phyloP scores from a whole-genome alignment of 257 asterid species.

The Penstemon eatonii region DNA sequence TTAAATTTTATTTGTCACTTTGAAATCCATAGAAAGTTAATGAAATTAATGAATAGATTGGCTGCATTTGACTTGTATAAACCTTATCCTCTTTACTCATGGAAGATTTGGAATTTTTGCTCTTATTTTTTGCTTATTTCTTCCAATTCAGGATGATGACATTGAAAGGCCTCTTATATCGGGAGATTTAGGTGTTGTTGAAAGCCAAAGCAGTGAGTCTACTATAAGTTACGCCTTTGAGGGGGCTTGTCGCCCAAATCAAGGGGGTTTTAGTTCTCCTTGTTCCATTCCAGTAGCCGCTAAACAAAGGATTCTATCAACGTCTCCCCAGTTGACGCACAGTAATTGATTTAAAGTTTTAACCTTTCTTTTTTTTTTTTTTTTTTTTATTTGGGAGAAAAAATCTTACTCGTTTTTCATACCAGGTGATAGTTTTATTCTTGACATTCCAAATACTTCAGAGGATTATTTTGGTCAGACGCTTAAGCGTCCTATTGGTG shows the following conservation, averaged over 20 bases:
- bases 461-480: slow-evolving; percentile 55
- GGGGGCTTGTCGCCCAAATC: slow-evolving; percentile 42
- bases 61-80: not conserved
- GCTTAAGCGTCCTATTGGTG: slow-evolving; percentile 34
- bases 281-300: slow-evolving; percentile 45
- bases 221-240: slow-evolving; percentile 40
- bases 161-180: slow-evolving; percentile 81
- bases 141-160: slow-evolving; percentile 67
- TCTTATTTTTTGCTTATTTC: not conserved
- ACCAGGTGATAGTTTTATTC: slow-evolving; percentile 88
- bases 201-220: slow-evolving; percentile 49
- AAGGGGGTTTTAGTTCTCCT: slow-evolving; percentile 42
- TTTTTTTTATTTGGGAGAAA: slow-evolving; percentile 13
- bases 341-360: slow-evolving; percentile 45
- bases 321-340: slow-evolving; percentile 55
- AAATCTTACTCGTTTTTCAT: slow-evolving; percentile 30
- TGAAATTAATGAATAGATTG: not conserved
- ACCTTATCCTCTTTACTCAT: slow-evolving; percentile 1
- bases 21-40: not conserved
- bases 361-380: slow-evolving; percentile 17
- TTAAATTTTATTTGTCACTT: not conserved
- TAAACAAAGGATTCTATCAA: slow-evolving; percentile 51
- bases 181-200: slow-evolving; percentile 52
- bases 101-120: slow-evolving; percentile 2
- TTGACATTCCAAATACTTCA: slow-evolving; percentile 71